Evolutionary conservation across 148 eudicot genomes (phyloP), one percentile per base, ranked within the genome.

Genomic region (Chenopodium berlandieri): DNA sequence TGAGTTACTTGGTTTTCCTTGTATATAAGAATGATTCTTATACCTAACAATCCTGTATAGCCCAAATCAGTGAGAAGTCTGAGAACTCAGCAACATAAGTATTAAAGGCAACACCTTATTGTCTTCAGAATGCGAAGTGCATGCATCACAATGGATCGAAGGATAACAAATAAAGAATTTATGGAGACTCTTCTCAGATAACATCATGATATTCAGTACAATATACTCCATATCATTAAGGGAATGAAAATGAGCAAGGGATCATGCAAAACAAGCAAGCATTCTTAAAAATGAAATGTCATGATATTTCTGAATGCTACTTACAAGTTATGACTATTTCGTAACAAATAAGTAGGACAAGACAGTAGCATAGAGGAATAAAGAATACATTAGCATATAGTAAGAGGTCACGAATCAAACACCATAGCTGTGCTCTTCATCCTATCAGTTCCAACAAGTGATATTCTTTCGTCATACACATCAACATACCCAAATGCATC

Each of bases 401-500:
- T 23, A 34, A 54, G 52, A 74, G 8, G 23, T 87, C 82, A 91
- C 46, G 85, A 79, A 86, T 81, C 78, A 75, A 94, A 92, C 71
- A 92, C 84, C 97, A 95, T 92, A 30, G 92, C 97, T 44, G 88
- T 91, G 84, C 95, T 90, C 71, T 69, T 30, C 98, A 96, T 85
- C 76, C 92, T 85, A 77, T 89, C 98, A 1, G 90, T 83, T 70
- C 98, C 99, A 80, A 79, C 8, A 73, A 96, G 93, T 25, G 89
- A 83, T 30, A 96, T 78, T 72, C 93, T 80, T 76, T 96, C 94
- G 27, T 90, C 88, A 78, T 87, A 96, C 79, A 90, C 90, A 88
- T 96, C 95, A 16, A 96, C 37, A 68, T 83, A 82, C 9, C 99
- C 99, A 79, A 89, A 96, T 74, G 98, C 90, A 85, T 92, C 88